A percentile compares a stretch with the other conserved stretches of the same genome.
phyloP scores from a whole-genome alignment of 352 stramenopile genomes.

The Phytophthora megakarya region DNA sequence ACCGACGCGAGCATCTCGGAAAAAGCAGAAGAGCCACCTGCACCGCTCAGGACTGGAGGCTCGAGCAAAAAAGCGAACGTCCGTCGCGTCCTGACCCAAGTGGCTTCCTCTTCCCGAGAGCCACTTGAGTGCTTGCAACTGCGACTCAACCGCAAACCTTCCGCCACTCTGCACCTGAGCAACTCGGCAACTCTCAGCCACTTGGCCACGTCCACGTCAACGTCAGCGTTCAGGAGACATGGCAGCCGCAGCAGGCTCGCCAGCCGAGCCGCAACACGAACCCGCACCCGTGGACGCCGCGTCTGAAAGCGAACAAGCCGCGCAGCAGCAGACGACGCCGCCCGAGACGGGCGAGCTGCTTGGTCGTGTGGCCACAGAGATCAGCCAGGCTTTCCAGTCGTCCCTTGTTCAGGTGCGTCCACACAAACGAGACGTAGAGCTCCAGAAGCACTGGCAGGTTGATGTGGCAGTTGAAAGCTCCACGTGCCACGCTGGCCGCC shows the following conservation, averaged over 20 bases:
- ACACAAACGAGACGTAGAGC: background rate
- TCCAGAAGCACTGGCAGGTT: background rate
- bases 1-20: conserved; percentile 37
- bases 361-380: conserved; percentile 36
- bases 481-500: no score
- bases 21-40: conserved; percentile 46
- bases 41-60: conserved; percentile 36
- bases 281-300: conserved; percentile 27
- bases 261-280: conserved; percentile 37
- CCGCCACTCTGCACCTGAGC: conserved; percentile 14
- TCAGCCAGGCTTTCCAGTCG: conserved; percentile 46
- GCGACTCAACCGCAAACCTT: conserved; percentile 24
- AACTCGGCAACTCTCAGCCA: conserved; percentile 13
- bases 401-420: conserved; percentile 40
- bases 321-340: conserved; percentile 20
- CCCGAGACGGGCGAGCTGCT: conserved; percentile 36
- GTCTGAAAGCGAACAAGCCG: conserved; percentile 18
- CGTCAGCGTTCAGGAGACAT: conserved; percentile 34
- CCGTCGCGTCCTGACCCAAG: conserved; percentile 44
- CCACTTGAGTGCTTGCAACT: conserved; percentile 31
- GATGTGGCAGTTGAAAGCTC: background rate
- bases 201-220: conserved; percentile 1
- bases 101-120: conserved; percentile 37
- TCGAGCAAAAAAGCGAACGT: conserved; percentile 47
- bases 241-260: conserved; percentile 33